Conservation (phyloP, 768 basidiomycete genomes). For the Hebeloma cylindrosporum region DNA sequence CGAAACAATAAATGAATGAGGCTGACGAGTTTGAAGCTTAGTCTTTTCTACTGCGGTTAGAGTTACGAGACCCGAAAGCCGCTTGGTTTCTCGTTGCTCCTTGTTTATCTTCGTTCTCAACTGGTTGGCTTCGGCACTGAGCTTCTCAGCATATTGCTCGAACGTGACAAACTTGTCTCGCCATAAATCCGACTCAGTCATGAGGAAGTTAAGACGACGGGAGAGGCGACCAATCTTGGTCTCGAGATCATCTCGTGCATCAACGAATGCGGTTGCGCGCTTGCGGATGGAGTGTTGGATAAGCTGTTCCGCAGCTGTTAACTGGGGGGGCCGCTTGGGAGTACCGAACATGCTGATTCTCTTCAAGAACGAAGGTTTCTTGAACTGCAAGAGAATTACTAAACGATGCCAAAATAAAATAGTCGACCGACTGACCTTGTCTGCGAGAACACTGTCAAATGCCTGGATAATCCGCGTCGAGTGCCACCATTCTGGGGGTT, state of each 20-base stretch:
- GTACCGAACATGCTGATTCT: slow-evolving; percentile 77
- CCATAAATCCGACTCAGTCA: slow-evolving; percentile 91
- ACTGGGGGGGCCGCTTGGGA: slow-evolving; percentile 66
- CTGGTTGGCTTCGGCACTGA: slow-evolving; percentile 84
- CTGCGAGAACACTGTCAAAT: slow-evolving; percentile 83
- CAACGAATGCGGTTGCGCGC: slow-evolving; percentile 92
- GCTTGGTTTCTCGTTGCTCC: slow-evolving; percentile 86
- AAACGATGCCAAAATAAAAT: background rate
- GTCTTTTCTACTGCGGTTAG: slow-evolving; percentile 76
- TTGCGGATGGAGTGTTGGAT: slow-evolving; percentile 89
- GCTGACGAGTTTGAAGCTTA: slow-evolving; percentile 77
- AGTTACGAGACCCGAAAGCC: slow-evolving; percentile 76
- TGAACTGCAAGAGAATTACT: slow-evolving; percentile 49
- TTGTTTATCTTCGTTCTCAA: slow-evolving; percentile 85
- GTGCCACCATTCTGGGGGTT: slow-evolving; percentile 93
- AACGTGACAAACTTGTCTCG: slow-evolving; percentile 93
- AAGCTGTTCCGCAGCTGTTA: slow-evolving; percentile 79
- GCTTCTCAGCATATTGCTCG: slow-evolving; percentile 90
- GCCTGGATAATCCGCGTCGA: slow-evolving; percentile 88
- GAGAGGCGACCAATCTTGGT: slow-evolving; percentile 89
- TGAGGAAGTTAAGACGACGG: slow-evolving; percentile 84
- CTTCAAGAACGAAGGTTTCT: slow-evolving; percentile 86
- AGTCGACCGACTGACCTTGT: slow-evolving; percentile 53
- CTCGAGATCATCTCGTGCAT: slow-evolving; percentile 91
- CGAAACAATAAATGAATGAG: background rate